Evolutionary conservation across 176 grass and related monocot genomes (phyloP).

Genomic region (Paspalum vaginatum): DNA sequence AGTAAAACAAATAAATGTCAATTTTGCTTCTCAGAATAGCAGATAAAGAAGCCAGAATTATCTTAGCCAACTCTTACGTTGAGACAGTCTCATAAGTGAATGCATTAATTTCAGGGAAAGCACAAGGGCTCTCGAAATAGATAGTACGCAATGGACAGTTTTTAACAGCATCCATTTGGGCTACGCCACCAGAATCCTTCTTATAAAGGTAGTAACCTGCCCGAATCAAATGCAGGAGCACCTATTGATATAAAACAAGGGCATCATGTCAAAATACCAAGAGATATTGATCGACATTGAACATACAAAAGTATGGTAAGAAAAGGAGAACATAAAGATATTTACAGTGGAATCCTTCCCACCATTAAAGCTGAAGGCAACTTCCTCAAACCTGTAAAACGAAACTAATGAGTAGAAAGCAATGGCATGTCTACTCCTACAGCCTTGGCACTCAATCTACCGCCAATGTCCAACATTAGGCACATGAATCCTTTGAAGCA

Average conservation of each 20-base stretch:
- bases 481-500: background rate
- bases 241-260: constrained; percentile 48
- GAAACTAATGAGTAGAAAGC: constrained; percentile 36
- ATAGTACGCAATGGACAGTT: constrained; percentile 95
- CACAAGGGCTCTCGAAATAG: constrained; percentile 92
- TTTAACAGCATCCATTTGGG: constrained; percentile 43
- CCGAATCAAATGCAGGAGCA: constrained; percentile 93
- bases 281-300: constrained; percentile 13
- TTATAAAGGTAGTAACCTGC: constrained; percentile 96
- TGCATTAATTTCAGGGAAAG: constrained; percentile 93
- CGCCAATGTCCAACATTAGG: background rate
- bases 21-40: constrained; percentile 37
- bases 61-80: constrained; percentile 53
- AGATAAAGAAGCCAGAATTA: constrained; percentile 27
- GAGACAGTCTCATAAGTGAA: constrained; percentile 93
- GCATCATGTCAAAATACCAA: constrained; percentile 33
- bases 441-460: constrained; percentile 14
- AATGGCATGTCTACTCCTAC: background rate
- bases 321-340: constrained; percentile 40
- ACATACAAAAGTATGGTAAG: constrained; percentile 29
- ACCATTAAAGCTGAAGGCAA: constrained; percentile 99
- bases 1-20: constrained; percentile 16
- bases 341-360: constrained; percentile 99
- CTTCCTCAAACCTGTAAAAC: constrained; percentile 77
- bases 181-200: constrained; percentile 44